phyloP scores from a whole-genome alignment of 495 filamentous ascomycete species.

The Penicillium samsonianum region DNA sequence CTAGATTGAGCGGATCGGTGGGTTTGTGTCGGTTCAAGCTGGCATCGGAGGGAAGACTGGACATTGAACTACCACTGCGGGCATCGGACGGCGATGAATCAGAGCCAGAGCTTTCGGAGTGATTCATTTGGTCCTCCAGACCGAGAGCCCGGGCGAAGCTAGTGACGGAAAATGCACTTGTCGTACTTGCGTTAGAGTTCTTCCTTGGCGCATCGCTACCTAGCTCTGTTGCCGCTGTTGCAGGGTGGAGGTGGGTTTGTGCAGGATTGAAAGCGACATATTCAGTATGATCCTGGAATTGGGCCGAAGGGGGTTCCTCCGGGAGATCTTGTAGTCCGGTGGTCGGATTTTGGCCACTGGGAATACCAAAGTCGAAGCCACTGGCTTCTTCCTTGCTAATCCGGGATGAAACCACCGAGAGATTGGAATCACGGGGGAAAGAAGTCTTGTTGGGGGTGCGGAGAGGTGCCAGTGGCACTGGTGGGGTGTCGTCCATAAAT shows the following conservation, averaged over 20 bases:
- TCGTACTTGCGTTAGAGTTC: conserved; percentile 38
- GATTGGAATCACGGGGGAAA: conserved; percentile 25
- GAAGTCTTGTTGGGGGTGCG: conserved; percentile 30
- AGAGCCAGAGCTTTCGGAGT: conserved; percentile 67
- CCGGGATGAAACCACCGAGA: conserved; percentile 25
- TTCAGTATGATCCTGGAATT: conserved; percentile 5
- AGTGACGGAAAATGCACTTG: conserved; percentile 37
- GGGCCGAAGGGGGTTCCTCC: conserved; percentile 16
- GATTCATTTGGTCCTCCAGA: conserved; percentile 39
- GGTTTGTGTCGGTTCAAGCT: conserved; percentile 36
- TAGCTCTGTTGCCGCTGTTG: conserved; percentile 14
- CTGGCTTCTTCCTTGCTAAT: conserved; percentile 30
- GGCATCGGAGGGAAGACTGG: conserved; percentile 55
- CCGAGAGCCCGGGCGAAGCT: conserved; percentile 46
- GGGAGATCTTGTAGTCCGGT: conserved; percentile 27
- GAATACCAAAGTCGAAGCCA: conserved; percentile 36
- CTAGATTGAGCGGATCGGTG: conserved; percentile 35
- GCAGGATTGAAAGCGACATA: conserved; percentile 9
- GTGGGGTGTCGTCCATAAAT: conserved; percentile 42
- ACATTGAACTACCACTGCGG: conserved; percentile 70
- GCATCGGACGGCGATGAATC: conserved; percentile 64
- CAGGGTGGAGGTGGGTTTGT: conserved; percentile 22
- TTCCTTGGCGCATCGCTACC: conserved; percentile 20
- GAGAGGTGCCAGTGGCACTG: conserved; percentile 36
- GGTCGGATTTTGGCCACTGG: neutral